Evolutionary conservation across 2,329 filamentous ascomycete genomes (phyloP).

Genomic region (Lachnellula willkommii): DNA sequence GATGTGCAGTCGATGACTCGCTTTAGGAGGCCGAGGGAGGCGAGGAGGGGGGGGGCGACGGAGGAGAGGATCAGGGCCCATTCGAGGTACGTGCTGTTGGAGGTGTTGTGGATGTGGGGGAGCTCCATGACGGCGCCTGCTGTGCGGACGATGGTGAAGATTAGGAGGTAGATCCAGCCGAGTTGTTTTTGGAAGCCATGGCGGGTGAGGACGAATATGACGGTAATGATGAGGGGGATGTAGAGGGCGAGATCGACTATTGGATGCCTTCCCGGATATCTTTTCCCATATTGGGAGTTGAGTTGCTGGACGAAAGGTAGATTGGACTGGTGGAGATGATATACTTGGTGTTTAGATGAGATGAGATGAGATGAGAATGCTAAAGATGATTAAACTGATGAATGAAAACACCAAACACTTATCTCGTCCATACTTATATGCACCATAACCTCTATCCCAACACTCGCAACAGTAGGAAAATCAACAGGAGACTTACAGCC

Average conservation of each 20-base stretch:
- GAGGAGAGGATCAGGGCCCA: conserved; percentile 28
- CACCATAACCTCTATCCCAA: background rate
- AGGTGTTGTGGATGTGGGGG: conserved; percentile 22
- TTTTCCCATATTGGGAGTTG: background rate
- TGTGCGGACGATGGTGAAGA: conserved; percentile 31
- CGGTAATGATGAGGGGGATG: conserved; percentile 20
- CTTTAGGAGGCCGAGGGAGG: conserved; percentile 24
- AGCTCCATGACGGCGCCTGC: conserved; percentile 30
- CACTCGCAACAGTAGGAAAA: background rate
- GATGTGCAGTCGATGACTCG: conserved; percentile 16
- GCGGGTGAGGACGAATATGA: conserved; percentile 18
- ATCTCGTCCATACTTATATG: background rate
- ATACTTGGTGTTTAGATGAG: background rate
- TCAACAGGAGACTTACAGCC: too few species aligned
- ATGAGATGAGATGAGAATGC: background rate
- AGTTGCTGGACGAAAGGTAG: background rate
- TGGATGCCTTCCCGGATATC: conserved; percentile 18
- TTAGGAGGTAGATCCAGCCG: conserved; percentile 33
- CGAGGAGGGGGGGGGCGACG: conserved; percentile 26
- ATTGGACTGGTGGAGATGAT: background rate
- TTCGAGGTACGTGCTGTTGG: conserved; percentile 26
- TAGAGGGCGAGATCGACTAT: conserved; percentile 26
- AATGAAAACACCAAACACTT: background rate
- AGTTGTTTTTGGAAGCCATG: conserved; percentile 28
- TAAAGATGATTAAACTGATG: background rate